These are phyloP conservation scores for Telfairia occidentalis DNA, from an alignment of 331 rosid genomes.

Conservation along the genomic window DNA sequence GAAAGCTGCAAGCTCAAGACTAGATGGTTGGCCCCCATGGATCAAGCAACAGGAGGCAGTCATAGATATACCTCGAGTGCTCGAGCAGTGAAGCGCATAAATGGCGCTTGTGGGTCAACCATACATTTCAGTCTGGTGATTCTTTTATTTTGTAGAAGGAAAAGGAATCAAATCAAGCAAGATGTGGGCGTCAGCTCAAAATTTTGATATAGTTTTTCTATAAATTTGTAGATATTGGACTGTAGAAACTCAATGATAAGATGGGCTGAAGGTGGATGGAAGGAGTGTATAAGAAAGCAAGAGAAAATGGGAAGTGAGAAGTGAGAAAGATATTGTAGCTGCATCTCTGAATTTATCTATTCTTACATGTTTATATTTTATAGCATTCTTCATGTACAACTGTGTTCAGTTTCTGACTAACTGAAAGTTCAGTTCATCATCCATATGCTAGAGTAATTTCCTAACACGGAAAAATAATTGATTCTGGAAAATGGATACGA, in stretches of 20 bases:
- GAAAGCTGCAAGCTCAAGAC: background rate
- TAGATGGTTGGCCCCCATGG: too few species aligned
- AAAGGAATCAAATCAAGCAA: background rate
- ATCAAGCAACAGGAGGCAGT: background rate
- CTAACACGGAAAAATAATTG: background rate
- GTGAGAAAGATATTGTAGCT: background rate
- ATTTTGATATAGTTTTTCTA: background rate
- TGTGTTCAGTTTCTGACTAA: background rate
- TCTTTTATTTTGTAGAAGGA: constrained; percentile 8
- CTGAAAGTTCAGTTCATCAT: background rate
- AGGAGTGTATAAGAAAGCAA: constrained; percentile 2
- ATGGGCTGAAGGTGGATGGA: background rate
- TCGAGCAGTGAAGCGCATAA: background rate
- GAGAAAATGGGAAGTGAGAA: background rate
- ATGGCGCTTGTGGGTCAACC: background rate
- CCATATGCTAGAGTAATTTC: background rate
- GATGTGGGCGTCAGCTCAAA: background rate
- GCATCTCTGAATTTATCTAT: background rate
- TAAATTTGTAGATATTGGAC: background rate
- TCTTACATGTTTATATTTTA: background rate
- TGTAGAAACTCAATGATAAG: background rate
- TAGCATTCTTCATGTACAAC: background rate
- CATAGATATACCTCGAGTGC: background rate
- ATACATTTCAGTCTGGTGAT: background rate
- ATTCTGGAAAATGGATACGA: background rate